These are phyloP conservation scores for Inga oerstediana DNA, from an alignment of 306 rosid genomes.

Conservation along the genomic window DNA sequence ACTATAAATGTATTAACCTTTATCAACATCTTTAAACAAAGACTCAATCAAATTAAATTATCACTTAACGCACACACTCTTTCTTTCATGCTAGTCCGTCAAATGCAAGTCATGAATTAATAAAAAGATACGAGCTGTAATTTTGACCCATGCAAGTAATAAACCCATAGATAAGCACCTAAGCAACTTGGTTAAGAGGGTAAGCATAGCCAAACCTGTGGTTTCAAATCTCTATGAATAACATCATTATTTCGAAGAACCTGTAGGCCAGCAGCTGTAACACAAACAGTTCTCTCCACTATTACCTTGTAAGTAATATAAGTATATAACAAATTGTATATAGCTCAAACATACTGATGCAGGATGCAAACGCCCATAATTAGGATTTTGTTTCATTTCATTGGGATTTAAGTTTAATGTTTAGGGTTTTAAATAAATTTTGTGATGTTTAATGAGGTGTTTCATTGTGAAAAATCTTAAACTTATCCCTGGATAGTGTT, in stretches of 20 bases:
- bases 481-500: background rate
- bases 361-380: background rate
- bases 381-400: background rate
- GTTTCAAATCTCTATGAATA: slow-evolving; percentile 94
- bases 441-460: background rate
- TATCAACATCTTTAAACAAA: background rate
- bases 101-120: slow-evolving; percentile 4
- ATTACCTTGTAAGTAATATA: slow-evolving; percentile 30
- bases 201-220: slow-evolving; percentile 68
- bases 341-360: slow-evolving; percentile 29
- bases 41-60: background rate
- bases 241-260: slow-evolving; percentile 92
- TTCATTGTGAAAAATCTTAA: background rate
- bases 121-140: slow-evolving; percentile 16
- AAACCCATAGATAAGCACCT: slow-evolving; percentile 5
- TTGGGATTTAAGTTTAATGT: background rate
- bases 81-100: background rate
- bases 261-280: slow-evolving; percentile 91
- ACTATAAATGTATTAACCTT: background rate
- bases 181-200: slow-evolving; percentile 21
- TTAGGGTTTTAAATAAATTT: background rate
- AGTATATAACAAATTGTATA: slow-evolving; percentile 4
- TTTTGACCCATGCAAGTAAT: slow-evolving; percentile 18
- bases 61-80: background rate
- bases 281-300: slow-evolving; percentile 34